These are phyloP conservation scores for Epichloe elymi DNA, from an alignment of 2,329 filamentous ascomycete species.

Conservation along the genomic window DNA sequence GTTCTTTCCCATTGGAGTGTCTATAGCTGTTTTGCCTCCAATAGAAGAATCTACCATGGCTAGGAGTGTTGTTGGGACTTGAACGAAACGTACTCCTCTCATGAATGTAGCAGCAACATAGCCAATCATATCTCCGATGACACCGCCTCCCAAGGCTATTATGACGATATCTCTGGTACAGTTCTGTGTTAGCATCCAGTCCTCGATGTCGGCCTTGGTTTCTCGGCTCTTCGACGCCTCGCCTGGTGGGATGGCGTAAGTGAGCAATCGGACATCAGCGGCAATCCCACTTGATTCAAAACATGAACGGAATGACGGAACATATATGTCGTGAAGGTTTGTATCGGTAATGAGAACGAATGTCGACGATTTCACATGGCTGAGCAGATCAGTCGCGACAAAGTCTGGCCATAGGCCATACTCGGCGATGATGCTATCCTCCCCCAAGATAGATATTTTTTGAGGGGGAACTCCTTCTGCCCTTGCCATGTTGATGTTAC, in stretches of 20 bases:
- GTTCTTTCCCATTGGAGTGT: slow-evolving; percentile 92
- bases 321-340: slow-evolving; percentile 71
- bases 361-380: slow-evolving; percentile 68
- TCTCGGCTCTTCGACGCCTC: slow-evolving; percentile 88
- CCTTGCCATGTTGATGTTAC: slow-evolving; percentile 13
- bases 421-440: slow-evolving; percentile 83
- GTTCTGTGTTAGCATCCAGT: slow-evolving; percentile 88
- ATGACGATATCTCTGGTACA: slow-evolving; percentile 93
- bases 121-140: slow-evolving; percentile 96
- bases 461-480: slow-evolving; percentile 27
- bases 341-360: slow-evolving; percentile 97
- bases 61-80: slow-evolving; percentile 87
- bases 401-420: slow-evolving; percentile 80
- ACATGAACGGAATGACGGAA: slow-evolving; percentile 52
- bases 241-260: slow-evolving; percentile 77
- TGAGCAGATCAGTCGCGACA: slow-evolving; percentile 67
- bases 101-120: slow-evolving; percentile 98
- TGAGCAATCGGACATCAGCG: slow-evolving; percentile 54
- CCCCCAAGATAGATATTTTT: slow-evolving; percentile 69
- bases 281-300: slow-evolving; percentile 19
- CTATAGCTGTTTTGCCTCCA: slow-evolving; percentile 95
- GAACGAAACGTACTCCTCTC: slow-evolving; percentile 90
- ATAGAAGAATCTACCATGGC: slow-evolving; percentile 99
- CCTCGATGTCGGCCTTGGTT: slow-evolving; percentile 91
- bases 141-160: slow-evolving; percentile 86